Percentiles rank a stretch among this genome's conserved stretches.
Conservation (phyloP, 345 rosid genomes). For the Brassica carinata region DNA sequence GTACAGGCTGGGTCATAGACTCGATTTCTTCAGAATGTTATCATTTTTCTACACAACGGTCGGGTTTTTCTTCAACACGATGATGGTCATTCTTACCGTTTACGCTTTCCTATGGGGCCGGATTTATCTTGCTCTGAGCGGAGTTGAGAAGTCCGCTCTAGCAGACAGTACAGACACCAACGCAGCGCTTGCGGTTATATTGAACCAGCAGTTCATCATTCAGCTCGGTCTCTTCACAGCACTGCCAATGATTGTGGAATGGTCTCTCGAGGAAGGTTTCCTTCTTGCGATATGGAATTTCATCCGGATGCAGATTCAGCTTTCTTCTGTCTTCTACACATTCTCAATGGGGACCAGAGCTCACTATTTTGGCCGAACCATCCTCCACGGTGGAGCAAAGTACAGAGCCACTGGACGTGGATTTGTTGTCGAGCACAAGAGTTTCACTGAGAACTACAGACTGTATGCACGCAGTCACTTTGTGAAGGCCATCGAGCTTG, state of each 20-base stretch:
- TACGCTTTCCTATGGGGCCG: conserved; percentile 86
- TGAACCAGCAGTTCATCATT: conserved; percentile 84
- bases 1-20: conserved; percentile 82
- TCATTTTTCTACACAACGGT: conserved; percentile 77
- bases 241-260: conserved; percentile 85
- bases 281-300: conserved; percentile 83
- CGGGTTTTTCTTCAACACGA: conserved; percentile 73
- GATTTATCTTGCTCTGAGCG: conserved; percentile 84
- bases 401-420: conserved; percentile 94
- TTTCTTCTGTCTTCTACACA: conserved; percentile 76
- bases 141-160: conserved; percentile 57
- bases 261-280: conserved; percentile 85
- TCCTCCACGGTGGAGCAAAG: conserved; percentile 95
- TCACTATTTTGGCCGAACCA: conserved; percentile 86
- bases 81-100: conserved; percentile 70
- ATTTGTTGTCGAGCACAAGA: conserved; percentile 83
- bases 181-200: conserved; percentile 64
- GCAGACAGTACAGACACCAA: conserved; percentile 46
- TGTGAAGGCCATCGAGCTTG: conserved; percentile 86
- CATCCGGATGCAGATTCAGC: conserved; percentile 81
- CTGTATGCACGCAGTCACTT: conserved; percentile 88
- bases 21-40: conserved; percentile 87
- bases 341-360: conserved; percentile 86
- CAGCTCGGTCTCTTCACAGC: conserved; percentile 88
- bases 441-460: conserved; percentile 79